Conservation (phyloP, 1,139 yeast genomes). For the Blastobotrys arbuscula region DNA sequence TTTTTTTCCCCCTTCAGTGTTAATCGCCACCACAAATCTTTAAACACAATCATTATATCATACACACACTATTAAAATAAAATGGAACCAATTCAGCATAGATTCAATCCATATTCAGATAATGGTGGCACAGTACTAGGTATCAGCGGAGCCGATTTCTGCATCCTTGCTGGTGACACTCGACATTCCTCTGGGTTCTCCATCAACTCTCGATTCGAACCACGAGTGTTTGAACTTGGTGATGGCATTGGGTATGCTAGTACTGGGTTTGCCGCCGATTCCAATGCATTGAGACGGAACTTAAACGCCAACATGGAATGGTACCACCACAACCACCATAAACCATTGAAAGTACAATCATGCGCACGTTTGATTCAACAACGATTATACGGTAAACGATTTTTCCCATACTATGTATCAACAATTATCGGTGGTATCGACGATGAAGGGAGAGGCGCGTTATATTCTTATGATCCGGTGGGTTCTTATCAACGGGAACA, state of each 20-base stretch:
- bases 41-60: too few species aligned
- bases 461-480: constrained; percentile 94
- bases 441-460: constrained; percentile 91
- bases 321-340: constrained; percentile 89
- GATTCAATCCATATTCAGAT: constrained; percentile 92
- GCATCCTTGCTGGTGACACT: constrained; percentile 96
- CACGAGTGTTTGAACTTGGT: constrained; percentile 84
- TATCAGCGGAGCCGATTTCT: constrained; percentile 96
- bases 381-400: constrained; percentile 82
- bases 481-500: constrained; percentile 97
- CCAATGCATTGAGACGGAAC: constrained; percentile 72
- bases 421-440: constrained; percentile 94
- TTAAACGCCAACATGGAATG: constrained; percentile 77
- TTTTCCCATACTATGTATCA: constrained; percentile 95
- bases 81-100: constrained; percentile 64
- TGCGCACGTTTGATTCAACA: constrained; percentile 93
- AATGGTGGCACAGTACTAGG: constrained; percentile 98
- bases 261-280: constrained; percentile 96
- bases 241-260: constrained; percentile 86
- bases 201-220: constrained; percentile 88
- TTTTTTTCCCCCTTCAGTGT: too few species aligned
- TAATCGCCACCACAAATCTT: too few species aligned
- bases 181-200: constrained; percentile 93
- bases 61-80: too few species aligned
- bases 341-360: constrained; percentile 58